Base-by-base conservation (phyloP, 2,329 filamentous ascomycete genomes). In the Cladosporium austrohemisphaericum region DNA sequence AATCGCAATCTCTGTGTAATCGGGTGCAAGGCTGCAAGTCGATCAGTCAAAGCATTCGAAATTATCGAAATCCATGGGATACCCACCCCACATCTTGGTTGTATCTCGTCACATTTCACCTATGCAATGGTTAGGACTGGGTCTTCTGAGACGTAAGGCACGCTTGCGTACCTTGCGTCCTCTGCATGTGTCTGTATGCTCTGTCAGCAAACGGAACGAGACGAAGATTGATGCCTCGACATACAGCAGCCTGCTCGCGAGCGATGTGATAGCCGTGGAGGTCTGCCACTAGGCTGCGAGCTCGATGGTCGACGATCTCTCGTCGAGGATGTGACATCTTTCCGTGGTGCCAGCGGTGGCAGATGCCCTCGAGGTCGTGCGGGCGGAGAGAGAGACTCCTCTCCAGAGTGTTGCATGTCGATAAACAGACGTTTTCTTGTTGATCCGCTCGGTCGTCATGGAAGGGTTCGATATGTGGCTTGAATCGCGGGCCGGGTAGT, bases 31-130 rank as follows among this genome's bases (percentile, higher is more conserved):
- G 78, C 68, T 76, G 7, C n/a, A 5, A n/a, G 13, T 6, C 10
- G 4, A 9, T 16, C 10, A 19, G n/a, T 49, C 19, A 49, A 37
- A 9, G 31, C 20, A 32, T 8, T 37, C 36, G 26, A 49, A 14
- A 33, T 23, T 35, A 18, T 28, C 28, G 10, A 20, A 3, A 47
- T 32, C 28, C 3, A 20, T 7, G 37, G 5, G 11, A 28, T 37
- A 57, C 71, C 54, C 70, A 77, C 74, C 63, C 74, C 76, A 62
- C 78, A 80, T 57, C 69, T 70, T 48, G 76, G 78, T 58, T 74
- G 71, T 32, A 66, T 66, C 63, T 80, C 78, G 59, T 80, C 77
- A 61, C 77, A 80, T 71, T 80, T 80, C 18, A 79, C 76, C 61
- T 65, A 45, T 68, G 58, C 58, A n/a, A n/a, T n/a, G n/a, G n/a